Conservation (phyloP, 139 green algal species). For the Coelastrella sp. region DNA sequence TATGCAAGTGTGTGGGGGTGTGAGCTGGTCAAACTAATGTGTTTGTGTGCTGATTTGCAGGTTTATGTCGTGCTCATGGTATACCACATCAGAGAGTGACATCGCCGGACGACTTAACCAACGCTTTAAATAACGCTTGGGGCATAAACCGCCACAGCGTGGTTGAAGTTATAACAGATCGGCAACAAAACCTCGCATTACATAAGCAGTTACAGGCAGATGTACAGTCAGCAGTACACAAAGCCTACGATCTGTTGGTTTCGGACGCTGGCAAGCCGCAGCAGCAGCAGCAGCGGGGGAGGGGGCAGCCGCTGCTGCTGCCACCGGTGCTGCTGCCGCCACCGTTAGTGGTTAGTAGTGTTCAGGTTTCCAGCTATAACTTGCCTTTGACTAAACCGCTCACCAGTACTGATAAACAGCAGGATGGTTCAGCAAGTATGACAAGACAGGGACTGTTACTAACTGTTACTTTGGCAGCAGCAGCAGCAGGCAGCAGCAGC, state of each 20-base stretch:
- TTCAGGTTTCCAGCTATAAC: constrained; percentile 51
- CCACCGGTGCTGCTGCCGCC: neutral
- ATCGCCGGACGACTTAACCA: constrained; percentile 63
- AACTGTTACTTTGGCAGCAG: constrained; percentile 43
- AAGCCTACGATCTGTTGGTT: neutral
- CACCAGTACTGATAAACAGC: constrained; percentile 61
- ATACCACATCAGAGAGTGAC: constrained; percentile 86
- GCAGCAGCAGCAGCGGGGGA: neutral
- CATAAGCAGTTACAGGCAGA: constrained; percentile 79
- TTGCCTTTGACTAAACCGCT: constrained; percentile 75
- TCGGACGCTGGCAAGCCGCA: neutral
- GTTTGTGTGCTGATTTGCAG: constrained; percentile 46
- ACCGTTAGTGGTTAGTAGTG: constrained; percentile 3
- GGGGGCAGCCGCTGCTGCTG: neutral
- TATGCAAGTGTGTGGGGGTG: too few species aligned
- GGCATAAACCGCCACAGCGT: constrained; percentile 86
- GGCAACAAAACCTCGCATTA: constrained; percentile 77
- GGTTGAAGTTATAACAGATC: constrained; percentile 87
- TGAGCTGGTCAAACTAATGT: too few species aligned
- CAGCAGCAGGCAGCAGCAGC: neutral
- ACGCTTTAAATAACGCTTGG: constrained; percentile 84
- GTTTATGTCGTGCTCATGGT: constrained; percentile 84
- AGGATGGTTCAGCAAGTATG: neutral
- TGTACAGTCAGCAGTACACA: constrained; percentile 57
- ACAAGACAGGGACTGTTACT: constrained; percentile 67